phyloP scores from a whole-genome alignment of 2,329 filamentous ascomycete genomes.

The Neurospora sp. region DNA sequence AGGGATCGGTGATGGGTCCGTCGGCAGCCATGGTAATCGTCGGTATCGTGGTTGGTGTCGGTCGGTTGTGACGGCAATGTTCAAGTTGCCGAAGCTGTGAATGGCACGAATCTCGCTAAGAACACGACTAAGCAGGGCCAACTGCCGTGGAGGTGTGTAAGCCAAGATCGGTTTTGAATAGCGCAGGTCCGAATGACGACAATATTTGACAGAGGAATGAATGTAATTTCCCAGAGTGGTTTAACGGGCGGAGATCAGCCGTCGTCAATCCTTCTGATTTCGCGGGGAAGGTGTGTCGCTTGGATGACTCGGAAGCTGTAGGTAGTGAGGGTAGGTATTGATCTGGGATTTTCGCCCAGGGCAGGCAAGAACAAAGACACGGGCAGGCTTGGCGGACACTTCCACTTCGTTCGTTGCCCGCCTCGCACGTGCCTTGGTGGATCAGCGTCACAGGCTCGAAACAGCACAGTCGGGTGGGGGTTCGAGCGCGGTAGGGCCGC shows the following conservation, averaged over 20 bases:
- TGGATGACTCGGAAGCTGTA: neutral
- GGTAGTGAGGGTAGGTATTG: neutral
- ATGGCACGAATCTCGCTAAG: neutral
- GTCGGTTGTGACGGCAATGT: neutral
- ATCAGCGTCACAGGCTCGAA: neutral
- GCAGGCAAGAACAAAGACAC: neutral
- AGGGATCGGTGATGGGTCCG: slow-evolving; percentile 52
- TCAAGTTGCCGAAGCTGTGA: neutral
- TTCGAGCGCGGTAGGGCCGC: neutral
- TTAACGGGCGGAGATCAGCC: neutral
- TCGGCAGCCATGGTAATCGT: slow-evolving; percentile 38
- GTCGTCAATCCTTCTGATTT: neutral
- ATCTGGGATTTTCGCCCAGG: neutral
- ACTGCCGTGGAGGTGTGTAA: neutral
- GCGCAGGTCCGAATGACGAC: neutral
- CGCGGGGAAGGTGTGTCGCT: neutral
- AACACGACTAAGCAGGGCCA: neutral
- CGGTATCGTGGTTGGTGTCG: neutral
- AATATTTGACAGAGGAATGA: neutral
- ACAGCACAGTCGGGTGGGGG: neutral
- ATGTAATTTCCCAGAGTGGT: neutral
- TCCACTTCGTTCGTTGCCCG: neutral
- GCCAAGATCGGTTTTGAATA: neutral
- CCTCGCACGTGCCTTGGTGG: neutral
- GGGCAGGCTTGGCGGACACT: neutral